Evolutionary conservation across 257 asterid species (phyloP), one percentile per base, ranked within the genome.

Genomic region (Plantago elongata): DNA sequence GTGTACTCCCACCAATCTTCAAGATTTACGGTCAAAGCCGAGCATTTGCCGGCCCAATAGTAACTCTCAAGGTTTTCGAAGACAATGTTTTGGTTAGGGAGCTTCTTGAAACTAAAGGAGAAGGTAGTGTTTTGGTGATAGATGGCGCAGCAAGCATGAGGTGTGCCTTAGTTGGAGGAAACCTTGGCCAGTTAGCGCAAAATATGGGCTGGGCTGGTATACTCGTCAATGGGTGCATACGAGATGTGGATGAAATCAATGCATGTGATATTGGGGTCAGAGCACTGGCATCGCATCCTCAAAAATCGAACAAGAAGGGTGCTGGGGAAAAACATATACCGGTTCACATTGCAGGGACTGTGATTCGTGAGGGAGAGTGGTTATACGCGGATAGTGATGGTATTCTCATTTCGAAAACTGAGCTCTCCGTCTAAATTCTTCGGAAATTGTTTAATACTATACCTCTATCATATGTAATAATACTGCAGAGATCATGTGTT

Each of bases 311-410:
- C 78, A 90, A 81, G 49, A 90, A 72, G 69, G 96, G 96, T 3
- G 4, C 52, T 0, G 96, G 95, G 0, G 93, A 90, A 50, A 84
- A 74, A 70, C 84, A 79, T 37, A 49, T 66, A 3, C 81, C 84
- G 0, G 51, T 87, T 60, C 65, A 80, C 22, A 74, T 90, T 38
- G 93, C 77, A 7, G 96, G 97, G 13, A 70, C 75, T 22, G 60
- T 77, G 64, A 83, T 90, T 59, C 74, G 63, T 3, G 86, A 81
- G 43, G 97, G 93, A 9, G 97, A 90, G 72, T 90, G 96, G 97
- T 65, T 90, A 77, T 90, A 90, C 68, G 96, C 97, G 9, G 96
- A 90, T 74, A 75, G 80, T 68, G 97, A 90, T 73, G 97, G 96
- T 8, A 51, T 90, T 29, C 90, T 90, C 71, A 63, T 87, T 15